Conservation (phyloP, 2,329 filamentous ascomycete species). For the Aureobasidium namibiae region DNA sequence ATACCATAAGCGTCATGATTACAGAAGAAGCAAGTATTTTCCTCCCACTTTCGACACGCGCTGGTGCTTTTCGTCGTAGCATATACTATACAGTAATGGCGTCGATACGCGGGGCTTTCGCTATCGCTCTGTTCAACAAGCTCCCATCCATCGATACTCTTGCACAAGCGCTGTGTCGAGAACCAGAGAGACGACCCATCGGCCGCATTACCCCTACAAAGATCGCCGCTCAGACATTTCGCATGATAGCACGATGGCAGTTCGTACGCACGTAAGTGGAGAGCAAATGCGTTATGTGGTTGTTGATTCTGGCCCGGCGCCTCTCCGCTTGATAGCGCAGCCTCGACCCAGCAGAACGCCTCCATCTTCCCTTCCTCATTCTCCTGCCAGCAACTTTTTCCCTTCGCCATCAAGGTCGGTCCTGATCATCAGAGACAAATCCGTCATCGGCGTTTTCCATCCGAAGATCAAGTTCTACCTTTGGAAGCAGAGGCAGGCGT, state of each 20-base stretch:
- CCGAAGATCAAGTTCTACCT: background rate
- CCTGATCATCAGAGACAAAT: background rate
- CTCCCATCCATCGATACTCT: too few relatives aligned
- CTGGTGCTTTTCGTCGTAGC: too few relatives aligned
- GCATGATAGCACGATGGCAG: background rate
- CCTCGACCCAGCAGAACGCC: background rate
- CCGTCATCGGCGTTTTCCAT: background rate
- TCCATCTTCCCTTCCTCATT: background rate
- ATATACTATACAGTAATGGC: too few relatives aligned
- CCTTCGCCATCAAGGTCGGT: background rate
- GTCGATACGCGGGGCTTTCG: too few relatives aligned
- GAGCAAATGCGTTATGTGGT: background rate
- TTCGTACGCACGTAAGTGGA: background rate
- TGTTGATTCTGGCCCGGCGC: background rate
- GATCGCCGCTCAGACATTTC: too few relatives aligned
- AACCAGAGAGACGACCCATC: too few relatives aligned
- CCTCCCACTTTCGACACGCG: too few relatives aligned
- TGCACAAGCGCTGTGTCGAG: too few relatives aligned
- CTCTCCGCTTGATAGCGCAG: conserved; percentile 2
- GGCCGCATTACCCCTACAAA: too few relatives aligned
- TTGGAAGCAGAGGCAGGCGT: background rate
- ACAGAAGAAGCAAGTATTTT: too few relatives aligned
- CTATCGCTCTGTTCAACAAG: too few relatives aligned
- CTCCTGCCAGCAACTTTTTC: background rate
- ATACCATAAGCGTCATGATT: too few relatives aligned